Evolutionary conservation across 768 basidiomycete genomes (phyloP), one percentile per base, ranked within the genome.

Genomic region (Phylloporus arenicola): DNA sequence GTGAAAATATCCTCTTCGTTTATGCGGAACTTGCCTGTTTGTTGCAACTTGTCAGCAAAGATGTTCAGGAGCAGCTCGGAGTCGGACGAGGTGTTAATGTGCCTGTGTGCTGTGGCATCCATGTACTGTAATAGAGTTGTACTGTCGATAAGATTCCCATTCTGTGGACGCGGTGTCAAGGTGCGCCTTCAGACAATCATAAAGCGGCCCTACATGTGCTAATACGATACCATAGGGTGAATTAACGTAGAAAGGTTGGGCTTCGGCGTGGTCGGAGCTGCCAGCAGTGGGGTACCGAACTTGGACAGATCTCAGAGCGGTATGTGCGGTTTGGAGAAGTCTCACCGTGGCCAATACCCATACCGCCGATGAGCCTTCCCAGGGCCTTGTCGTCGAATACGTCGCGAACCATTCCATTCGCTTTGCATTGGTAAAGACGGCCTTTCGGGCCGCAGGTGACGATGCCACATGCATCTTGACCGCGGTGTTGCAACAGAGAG

Each of bases 171-270:
- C n/a, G 10, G 14, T 25, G 34, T 64, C 9, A 62, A 33, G 17
- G 37, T 9, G 22, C 13, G 11, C 31, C 24, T n/a, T 37, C 24
- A 4, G 30, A 19, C 1, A 31, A 29, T 16, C 25, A 17, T 17
- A 40, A 25, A 33, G 43, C 43, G 41, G 24, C 75, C 86, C 56
- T 67, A 94, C 95, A 76, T 99, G 95, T 17, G 91, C 96, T 64
- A 99, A 88, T 54, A 94, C 92, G 63, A 99, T 95, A 45, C 96
- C 96, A 68, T 98, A 99, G 3, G 96, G 96, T n/a, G 93, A 95
- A 73, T 99, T 99, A 60, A 99, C 96, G 66, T 99, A 99, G 77
- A 99, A 99, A 1, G 96, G 96, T 65, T 99, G 96, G 8, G 96
- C 94, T 67, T 99, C 96, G 11, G 95, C 86, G 58, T 96, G 89